Evolutionary conservation across 2,329 filamentous ascomycete species (phyloP).

Genomic region (Escovopsis sp.): DNA sequence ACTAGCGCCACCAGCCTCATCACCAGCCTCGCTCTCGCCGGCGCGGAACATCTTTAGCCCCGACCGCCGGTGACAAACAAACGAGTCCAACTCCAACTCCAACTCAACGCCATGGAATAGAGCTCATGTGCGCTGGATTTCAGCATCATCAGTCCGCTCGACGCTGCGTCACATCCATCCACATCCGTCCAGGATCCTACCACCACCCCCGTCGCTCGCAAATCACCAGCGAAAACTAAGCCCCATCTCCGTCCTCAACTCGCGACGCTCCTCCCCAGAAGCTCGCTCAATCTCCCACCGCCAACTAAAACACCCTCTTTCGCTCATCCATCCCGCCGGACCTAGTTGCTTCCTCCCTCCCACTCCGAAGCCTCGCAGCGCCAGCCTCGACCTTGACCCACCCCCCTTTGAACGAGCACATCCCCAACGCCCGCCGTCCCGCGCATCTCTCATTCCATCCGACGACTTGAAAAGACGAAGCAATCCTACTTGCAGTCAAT

Average conservation of each 20-base stretch:
- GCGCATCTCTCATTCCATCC: neutral
- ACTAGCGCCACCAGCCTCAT: too few species aligned
- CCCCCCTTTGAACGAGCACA: neutral
- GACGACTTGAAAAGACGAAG: neutral
- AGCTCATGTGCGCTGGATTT: neutral
- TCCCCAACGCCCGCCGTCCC: neutral
- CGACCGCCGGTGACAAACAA: too few species aligned
- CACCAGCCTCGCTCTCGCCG: too few species aligned
- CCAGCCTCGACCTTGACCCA: too few species aligned
- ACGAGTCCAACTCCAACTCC: too few species aligned
- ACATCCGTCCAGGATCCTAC: too few species aligned
- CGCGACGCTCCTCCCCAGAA: too few species aligned
- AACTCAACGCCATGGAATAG: too few species aligned
- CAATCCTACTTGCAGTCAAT: too few species aligned
- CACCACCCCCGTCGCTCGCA: neutral
- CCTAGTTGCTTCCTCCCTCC: neutral
- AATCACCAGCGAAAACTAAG: too few species aligned
- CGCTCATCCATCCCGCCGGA: neutral
- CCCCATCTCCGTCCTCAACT: too few species aligned
- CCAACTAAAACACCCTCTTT: neutral
- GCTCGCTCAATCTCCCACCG: neutral
- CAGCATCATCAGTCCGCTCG: neutral
- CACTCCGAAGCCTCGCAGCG: neutral
- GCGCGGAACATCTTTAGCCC: too few species aligned
- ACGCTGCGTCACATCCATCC: constrained; percentile 3